These are phyloP conservation scores for Euphrasia arctica DNA, from an alignment of 305 asterid species.

Conservation along the genomic window DNA sequence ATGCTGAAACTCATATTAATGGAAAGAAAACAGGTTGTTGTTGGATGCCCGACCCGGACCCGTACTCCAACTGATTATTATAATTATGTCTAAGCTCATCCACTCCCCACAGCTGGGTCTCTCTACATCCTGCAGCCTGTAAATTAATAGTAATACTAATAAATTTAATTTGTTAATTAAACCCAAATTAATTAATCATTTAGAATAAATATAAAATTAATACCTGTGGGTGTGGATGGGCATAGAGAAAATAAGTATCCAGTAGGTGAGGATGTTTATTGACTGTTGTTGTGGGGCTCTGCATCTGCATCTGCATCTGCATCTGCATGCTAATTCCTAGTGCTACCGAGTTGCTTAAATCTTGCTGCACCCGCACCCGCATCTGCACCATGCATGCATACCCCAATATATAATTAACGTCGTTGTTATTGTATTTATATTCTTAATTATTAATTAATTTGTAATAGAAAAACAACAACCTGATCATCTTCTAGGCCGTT, in stretches of 20 bases:
- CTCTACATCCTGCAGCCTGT: constrained; percentile 54
- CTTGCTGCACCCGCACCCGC: constrained; percentile 31
- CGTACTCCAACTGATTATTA: constrained; percentile 24
- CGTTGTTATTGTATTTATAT: constrained; percentile 12
- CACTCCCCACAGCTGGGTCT: constrained; percentile 50
- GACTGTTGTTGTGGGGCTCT: constrained; percentile 36
- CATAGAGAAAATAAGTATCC: constrained; percentile 34
- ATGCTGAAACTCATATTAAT: constrained; percentile 35
- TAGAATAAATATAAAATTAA: background rate
- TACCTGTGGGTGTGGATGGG: constrained; percentile 44
- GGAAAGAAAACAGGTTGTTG: constrained; percentile 60
- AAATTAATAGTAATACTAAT: constrained; percentile 18
- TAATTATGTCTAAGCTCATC: constrained; percentile 60
- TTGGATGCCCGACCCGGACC: constrained; percentile 30
- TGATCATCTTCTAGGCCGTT: constrained; percentile 41
- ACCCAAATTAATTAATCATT: background rate
- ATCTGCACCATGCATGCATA: too few relatives aligned
- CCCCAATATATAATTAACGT: too few relatives aligned
- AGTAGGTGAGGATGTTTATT: constrained; percentile 29
- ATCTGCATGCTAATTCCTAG: constrained; percentile 21
- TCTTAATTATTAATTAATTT: background rate
- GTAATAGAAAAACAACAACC: constrained; percentile 30
- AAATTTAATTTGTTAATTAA: background rate
- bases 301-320: constrained; percentile 21
- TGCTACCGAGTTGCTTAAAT: constrained; percentile 39